Evolutionary conservation across 768 basidiomycete species (phyloP).

Genomic region (Mycena albidolilacea): DNA sequence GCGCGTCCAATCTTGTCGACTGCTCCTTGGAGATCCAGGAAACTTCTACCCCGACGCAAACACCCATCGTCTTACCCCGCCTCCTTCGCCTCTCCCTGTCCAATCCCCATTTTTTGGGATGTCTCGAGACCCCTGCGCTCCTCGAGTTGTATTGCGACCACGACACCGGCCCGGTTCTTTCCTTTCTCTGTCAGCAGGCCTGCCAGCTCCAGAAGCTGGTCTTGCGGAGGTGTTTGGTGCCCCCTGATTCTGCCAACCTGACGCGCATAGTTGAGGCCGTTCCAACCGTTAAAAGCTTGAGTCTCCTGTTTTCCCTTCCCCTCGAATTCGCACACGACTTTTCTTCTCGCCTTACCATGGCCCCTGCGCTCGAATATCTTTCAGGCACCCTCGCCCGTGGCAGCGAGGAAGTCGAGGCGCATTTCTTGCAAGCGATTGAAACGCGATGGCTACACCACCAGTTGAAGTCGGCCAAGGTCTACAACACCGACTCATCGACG

Average conservation of each 20-base stretch:
- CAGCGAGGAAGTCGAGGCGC: not conserved
- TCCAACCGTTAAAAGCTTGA: constrained; percentile 7
- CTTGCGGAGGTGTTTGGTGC: not conserved
- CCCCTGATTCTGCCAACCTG: not conserved
- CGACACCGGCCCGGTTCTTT: not conserved
- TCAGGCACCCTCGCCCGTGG: too few relatives aligned
- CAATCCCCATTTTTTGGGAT: not conserved
- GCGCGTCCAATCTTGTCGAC: not conserved
- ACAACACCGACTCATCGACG: too few relatives aligned
- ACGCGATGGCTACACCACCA: too few relatives aligned
- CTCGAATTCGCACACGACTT: not conserved
- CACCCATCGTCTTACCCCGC: not conserved
- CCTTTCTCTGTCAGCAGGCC: not conserved
- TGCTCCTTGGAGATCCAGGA: not conserved
- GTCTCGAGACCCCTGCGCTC: constrained; percentile 18
- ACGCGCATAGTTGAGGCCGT: not conserved
- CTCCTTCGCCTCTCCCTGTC: constrained; percentile 23
- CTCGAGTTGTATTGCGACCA: constrained; percentile 5
- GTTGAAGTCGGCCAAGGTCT: too few relatives aligned
- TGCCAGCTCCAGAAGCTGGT: constrained; percentile 6
- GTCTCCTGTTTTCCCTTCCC: not conserved
- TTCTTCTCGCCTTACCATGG: not conserved
- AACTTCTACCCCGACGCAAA: not conserved
- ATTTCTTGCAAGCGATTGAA: too few relatives aligned
- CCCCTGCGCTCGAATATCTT: not conserved